Evolutionary conservation across 441 rosid genomes (phyloP), one percentile per base, ranked within the genome.

Genomic region (Cnidoscolus chayamansa): DNA sequence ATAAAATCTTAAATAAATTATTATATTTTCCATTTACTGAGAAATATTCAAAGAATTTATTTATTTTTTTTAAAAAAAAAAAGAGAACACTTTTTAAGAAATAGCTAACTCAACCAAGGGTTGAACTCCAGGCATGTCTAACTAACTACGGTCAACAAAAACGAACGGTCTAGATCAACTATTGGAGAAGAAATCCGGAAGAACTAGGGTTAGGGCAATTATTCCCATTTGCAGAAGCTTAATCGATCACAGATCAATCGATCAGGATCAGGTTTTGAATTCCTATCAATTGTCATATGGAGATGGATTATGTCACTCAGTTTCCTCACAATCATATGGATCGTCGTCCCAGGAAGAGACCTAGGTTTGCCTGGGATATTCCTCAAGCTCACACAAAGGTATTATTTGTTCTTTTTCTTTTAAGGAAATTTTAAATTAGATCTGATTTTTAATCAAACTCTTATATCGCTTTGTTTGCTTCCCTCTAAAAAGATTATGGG

Each of bases 331-430:
- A 60, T 80, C 84, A 80, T 72, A 81, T 85, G 83, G 91, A 87
- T 82, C 84, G 85, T 68, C 91, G 89, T 56, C 93, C 93, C 54
- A 70, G 85, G 73, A 89, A 89, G 82, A 83, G 84, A 59, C 83
- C 85, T 16, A 79, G 87, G 63, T 79, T 87, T 57, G 87, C 79
- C 77, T 85, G 89, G 89, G 88, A 89, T 56, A 63, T 80, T 53
- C 81, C 84, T 70, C 86, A 84, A 79, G 53, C 82, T 64, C 82
- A 70, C 13, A 49, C 81, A 0, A 85, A 86, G 93, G 90, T 88
- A 81, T 50, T 2, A 43, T 67, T 67, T 62, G n/a, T 59, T 37
- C 13, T 32, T 20, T 20, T 63, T 40, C n/a, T 12, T 63, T 48
- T 54, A 47, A n/a, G 10, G 1, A 15, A 17, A 37, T 48, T 19